phyloP scores from a whole-genome alignment of 805 yeast species.

The Ogataea methanolica region DNA sequence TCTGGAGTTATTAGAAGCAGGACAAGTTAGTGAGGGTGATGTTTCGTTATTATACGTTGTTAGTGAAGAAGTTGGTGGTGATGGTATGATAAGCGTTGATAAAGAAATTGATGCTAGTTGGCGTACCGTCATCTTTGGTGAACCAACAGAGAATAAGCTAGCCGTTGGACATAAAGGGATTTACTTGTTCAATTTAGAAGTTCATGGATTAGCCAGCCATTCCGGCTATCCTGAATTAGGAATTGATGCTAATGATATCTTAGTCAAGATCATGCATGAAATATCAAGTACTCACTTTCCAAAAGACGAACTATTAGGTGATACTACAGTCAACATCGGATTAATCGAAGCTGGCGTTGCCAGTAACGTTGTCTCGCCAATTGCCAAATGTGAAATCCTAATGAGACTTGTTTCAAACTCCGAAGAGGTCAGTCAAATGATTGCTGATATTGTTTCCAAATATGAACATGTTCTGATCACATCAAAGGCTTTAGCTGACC shows the following conservation, averaged over 20 bases:
- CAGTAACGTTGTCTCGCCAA: conserved; percentile 59
- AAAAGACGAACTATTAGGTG: conserved; percentile 47
- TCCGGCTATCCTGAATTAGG: conserved; percentile 72
- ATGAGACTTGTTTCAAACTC: conserved; percentile 52
- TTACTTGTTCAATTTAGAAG: conserved; percentile 36
- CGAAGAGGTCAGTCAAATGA: conserved; percentile 32
- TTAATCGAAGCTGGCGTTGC: conserved; percentile 58
- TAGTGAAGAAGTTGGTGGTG: conserved; percentile 67
- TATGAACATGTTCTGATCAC: conserved; percentile 18
- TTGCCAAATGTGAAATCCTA: conserved; percentile 43
- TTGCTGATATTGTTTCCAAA: conserved; percentile 30
- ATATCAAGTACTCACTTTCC: conserved; percentile 46
- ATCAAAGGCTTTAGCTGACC: conserved; percentile 25
- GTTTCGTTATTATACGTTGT: conserved; percentile 57
- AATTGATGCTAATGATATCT: conserved; percentile 52
- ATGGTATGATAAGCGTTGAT: conserved; percentile 52
- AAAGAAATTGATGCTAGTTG: conserved; percentile 39
- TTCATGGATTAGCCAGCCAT: conserved; percentile 58
- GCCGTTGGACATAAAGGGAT: conserved; percentile 71
- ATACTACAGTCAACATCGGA: conserved; percentile 61
- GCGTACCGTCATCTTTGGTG: conserved; percentile 66
- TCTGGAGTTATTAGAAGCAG: conserved; percentile 38
- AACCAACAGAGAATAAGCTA: conserved; percentile 66
- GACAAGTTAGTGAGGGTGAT: conserved; percentile 46
- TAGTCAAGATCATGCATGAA: conserved; percentile 46